A percentile compares a stretch with the other conserved stretches of the same genome.
These are phyloP conservation scores for Annona cherimola DNA, from an alignment of 164 flowering plant species.

Conservation along the genomic window DNA sequence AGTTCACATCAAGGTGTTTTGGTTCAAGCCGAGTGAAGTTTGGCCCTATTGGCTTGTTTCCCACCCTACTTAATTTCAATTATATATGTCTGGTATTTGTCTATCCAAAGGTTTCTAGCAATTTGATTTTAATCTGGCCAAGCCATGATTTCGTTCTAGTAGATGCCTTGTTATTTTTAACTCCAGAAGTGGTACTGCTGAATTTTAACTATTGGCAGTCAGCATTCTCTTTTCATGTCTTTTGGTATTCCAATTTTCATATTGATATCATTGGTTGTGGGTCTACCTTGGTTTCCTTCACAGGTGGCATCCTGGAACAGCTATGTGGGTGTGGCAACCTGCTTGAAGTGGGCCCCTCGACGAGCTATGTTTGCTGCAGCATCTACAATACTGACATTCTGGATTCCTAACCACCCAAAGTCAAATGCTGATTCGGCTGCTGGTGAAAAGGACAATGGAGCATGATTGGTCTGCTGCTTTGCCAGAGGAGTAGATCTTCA, in stretches of 20 bases:
- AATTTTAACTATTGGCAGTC: too few relatives aligned
- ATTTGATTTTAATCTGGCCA: too few relatives aligned
- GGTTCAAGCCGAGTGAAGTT: too few relatives aligned
- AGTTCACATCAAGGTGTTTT: too few relatives aligned
- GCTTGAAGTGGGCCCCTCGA: slow-evolving; percentile 97
- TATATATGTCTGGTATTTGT: too few relatives aligned
- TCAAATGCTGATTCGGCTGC: slow-evolving; percentile 18
- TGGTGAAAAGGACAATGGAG: slow-evolving; percentile 24
- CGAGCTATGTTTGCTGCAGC: slow-evolving; percentile 96
- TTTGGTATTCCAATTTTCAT: background rate
- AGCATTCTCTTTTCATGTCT: too few relatives aligned
- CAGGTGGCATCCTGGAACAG: slow-evolving; percentile 83
- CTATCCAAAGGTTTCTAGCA: too few relatives aligned
- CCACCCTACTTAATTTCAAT: too few relatives aligned
- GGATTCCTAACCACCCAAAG: slow-evolving; percentile 64
- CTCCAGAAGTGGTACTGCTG: too few relatives aligned
- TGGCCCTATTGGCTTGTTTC: too few relatives aligned
- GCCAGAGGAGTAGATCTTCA: background rate
- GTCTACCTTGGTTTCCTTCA: background rate
- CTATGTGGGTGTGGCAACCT: slow-evolving; percentile 66
- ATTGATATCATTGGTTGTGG: background rate
- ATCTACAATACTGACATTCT: slow-evolving; percentile 72
- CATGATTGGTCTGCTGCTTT: slow-evolving; percentile 3
- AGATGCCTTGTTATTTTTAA: too few relatives aligned
- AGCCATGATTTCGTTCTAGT: too few relatives aligned